Percentiles rank a stretch among this genome's conserved stretches.
phyloP scores from a whole-genome alignment of 768 basidiomycete species.

The Naganishia antarctica region DNA sequence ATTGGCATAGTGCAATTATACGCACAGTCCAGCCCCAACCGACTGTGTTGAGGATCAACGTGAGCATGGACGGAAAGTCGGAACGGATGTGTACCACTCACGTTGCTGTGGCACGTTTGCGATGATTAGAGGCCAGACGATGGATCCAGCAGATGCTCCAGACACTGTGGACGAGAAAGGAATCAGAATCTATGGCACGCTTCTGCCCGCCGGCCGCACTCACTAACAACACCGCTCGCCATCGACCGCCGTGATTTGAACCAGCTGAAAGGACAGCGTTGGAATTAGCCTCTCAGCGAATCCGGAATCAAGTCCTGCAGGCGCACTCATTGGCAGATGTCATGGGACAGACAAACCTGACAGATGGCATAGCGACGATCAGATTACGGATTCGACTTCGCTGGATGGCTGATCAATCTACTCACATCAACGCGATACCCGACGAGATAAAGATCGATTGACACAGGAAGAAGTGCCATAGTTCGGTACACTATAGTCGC shows the following conservation, averaged over 20 bases:
- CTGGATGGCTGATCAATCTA: background rate
- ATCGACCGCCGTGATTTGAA: conserved; percentile 15
- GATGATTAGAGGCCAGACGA: conserved; percentile 28
- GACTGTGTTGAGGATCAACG: background rate
- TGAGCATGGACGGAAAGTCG: background rate
- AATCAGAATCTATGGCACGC: background rate
- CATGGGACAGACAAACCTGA: conserved; percentile 23
- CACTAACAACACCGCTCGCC: conserved; percentile 26
- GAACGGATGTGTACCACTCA: background rate
- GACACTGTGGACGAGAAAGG: conserved; percentile 8
- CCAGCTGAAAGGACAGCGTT: conserved; percentile 3
- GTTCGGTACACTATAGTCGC: conserved; percentile 20
- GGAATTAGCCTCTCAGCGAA: background rate
- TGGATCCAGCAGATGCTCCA: conserved; percentile 25
- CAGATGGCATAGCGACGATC: background rate
- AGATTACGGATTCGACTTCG: background rate
- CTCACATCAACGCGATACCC: conserved; percentile 23
- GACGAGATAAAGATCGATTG: conserved; percentile 23
- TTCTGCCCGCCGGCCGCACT: background rate
- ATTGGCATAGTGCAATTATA: conserved; percentile 17
- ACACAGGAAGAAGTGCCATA: conserved; percentile 28
- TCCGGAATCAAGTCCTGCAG: too few species aligned
- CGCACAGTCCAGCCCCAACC: conserved; percentile 27
- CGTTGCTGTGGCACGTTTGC: conserved; percentile 24
- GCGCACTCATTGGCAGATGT: conserved; percentile 12